Conservation (phyloP, 176 grass and related monocot genomes). For the Lolium multiflorum region DNA sequence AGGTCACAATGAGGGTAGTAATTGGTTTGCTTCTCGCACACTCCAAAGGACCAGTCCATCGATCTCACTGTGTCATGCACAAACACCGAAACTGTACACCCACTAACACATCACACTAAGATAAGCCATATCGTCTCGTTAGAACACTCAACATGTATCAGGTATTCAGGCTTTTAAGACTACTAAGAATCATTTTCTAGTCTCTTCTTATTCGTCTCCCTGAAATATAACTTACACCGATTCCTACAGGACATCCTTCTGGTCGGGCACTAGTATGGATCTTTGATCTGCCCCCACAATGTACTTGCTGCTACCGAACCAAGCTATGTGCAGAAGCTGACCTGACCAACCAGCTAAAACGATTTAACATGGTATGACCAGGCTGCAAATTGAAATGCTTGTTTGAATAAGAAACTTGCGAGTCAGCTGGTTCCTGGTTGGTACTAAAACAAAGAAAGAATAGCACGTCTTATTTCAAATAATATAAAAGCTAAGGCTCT, state of each 20-base stretch:
- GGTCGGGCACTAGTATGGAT: not conserved
- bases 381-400: constrained; percentile 19
- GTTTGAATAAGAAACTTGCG: constrained; percentile 7
- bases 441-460: not conserved
- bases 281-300: not conserved
- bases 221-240: not conserved
- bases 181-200: not conserved
- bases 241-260: not conserved
- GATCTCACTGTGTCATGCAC: not conserved
- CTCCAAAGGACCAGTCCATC: constrained; percentile 1
- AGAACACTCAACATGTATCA: constrained; percentile 11
- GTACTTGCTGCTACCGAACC: not conserved
- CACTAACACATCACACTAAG: not conserved
- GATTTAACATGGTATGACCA: not conserved
- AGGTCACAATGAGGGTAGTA: not conserved
- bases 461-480: not conserved
- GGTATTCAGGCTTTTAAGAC: not conserved
- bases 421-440: not conserved
- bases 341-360: not conserved
- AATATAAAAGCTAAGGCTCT: not conserved
- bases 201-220: not conserved
- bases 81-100: constrained; percentile 12
- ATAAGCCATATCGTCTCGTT: not conserved
- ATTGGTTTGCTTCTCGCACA: not conserved
- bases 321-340: not conserved